A percentile compares a stretch with the other conserved stretches of the same genome.
These are phyloP conservation scores for Xylaria flabelliformis DNA, from an alignment of 495 filamentous ascomycete genomes.

Conservation along the genomic window DNA sequence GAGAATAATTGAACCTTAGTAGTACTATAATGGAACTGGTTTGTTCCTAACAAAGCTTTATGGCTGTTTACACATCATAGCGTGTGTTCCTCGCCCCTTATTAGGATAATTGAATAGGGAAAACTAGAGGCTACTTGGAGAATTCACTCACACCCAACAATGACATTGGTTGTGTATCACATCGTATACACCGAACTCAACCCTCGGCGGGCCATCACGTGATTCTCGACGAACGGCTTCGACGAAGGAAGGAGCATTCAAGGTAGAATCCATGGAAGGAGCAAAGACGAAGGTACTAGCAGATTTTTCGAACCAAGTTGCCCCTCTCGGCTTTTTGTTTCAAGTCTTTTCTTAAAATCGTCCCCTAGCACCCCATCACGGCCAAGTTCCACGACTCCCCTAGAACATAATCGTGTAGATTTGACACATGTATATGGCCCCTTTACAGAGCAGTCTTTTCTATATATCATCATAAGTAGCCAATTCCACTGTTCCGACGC, in stretches of 20 bases:
- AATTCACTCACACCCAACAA: neutral
- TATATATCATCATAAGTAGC: neutral
- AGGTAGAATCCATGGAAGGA: neutral
- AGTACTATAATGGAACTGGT: neutral
- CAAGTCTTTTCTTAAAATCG: neutral
- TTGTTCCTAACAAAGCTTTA: neutral
- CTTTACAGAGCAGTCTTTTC: neutral
- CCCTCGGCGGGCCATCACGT: neutral
- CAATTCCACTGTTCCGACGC: neutral
- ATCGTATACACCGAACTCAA: neutral
- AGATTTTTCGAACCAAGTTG: neutral
- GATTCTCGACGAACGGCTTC: neutral
- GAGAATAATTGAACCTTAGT: neutral
- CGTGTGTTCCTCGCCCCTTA: neutral
- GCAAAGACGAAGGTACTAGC: neutral
- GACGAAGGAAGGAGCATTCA: conserved; percentile 12
- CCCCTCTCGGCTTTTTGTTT: neutral
- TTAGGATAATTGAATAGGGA: neutral
- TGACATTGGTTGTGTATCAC: neutral
- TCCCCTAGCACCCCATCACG: neutral
- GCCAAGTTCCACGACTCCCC: neutral
- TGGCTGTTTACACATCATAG: too few species aligned
- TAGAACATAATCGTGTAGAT: neutral
- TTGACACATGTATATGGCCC: neutral
- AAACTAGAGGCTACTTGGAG: neutral